A percentile compares a stretch with the other conserved stretches of the same genome.
Conservation (phyloP, 2,329 filamentous ascomycete genomes). For the Tolypocladium tropicale region DNA sequence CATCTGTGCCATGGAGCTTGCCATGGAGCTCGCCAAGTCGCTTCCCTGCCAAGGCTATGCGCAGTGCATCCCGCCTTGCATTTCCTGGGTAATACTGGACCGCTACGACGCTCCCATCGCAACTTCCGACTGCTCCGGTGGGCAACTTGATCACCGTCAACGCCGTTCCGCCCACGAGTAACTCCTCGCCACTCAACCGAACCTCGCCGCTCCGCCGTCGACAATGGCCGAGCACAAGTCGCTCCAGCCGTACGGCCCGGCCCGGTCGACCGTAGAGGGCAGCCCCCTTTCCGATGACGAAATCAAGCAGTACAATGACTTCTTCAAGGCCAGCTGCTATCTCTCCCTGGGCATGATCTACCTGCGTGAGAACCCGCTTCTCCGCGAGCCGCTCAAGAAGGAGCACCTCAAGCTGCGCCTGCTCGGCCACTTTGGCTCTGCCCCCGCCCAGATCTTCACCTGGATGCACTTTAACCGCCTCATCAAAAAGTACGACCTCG, state of each 20-base stretch:
- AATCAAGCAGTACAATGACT: constrained; percentile 57
- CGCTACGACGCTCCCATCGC: neutral
- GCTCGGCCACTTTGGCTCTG: constrained; percentile 70
- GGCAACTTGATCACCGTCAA: no score
- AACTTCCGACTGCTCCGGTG: no score
- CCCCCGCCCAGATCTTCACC: constrained; percentile 71
- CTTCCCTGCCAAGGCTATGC: neutral
- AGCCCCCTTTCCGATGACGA: constrained; percentile 56
- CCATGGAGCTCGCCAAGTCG: no score
- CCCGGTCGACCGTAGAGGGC: constrained; percentile 53
- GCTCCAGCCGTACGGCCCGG: constrained; percentile 54
- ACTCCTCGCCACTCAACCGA: neutral
- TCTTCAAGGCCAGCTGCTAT: constrained; percentile 66
- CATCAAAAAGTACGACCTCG: constrained; percentile 69
- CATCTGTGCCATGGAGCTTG: no score
- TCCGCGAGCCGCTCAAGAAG: constrained; percentile 55
- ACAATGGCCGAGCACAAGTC: constrained; percentile 36
- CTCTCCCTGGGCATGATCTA: constrained; percentile 75
- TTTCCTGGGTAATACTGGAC: neutral
- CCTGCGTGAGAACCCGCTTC: constrained; percentile 61
- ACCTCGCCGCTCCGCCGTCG: neutral
- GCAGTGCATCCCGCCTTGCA: neutral
- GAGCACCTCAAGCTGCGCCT: constrained; percentile 66
- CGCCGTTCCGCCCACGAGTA: no score
- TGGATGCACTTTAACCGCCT: constrained; percentile 76